Conservation (phyloP, 305 asterid species). For the Fraxinus velutina region DNA sequence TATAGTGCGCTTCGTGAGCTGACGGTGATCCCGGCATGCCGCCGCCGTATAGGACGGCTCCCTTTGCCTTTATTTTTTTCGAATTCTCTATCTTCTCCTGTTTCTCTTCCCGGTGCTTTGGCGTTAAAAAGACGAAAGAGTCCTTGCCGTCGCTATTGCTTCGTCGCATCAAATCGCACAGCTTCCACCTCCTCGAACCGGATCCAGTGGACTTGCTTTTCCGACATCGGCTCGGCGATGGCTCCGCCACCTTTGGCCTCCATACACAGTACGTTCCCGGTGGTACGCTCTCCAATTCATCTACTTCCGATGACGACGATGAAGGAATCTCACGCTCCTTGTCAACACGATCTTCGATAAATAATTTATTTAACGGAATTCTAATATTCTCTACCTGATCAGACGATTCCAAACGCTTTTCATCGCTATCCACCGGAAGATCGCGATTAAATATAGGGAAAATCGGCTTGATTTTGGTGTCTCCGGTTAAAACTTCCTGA, state of each 20-base stretch:
- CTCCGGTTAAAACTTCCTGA: constrained; percentile 23
- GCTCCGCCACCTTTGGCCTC: constrained; percentile 46
- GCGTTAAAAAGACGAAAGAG: constrained; percentile 54
- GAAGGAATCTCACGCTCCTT: constrained; percentile 22
- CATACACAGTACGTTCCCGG: constrained; percentile 64
- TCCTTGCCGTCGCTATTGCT: constrained; percentile 87
- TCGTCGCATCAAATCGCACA: constrained; percentile 68
- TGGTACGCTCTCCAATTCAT: constrained; percentile 57
- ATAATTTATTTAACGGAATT: constrained; percentile 35
- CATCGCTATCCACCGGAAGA: constrained; percentile 19
- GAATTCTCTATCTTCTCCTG: constrained; percentile 17
- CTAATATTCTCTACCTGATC: constrained; percentile 9
- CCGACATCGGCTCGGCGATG: constrained; percentile 43
- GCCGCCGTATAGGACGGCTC: background rate
- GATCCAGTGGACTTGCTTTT: constrained; percentile 92
- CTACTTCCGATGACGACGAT: constrained; percentile 67
- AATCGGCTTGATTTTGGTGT: constrained; percentile 30
- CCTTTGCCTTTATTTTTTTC: constrained; percentile 26
- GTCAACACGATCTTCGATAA: constrained; percentile 36
- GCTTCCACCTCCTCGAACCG: constrained; percentile 65
- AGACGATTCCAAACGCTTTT: background rate
- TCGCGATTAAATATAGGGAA: constrained; percentile 54
- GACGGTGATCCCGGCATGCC: constrained; percentile 28
- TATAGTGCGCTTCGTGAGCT: constrained; percentile 64
- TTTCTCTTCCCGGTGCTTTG: constrained; percentile 37